Evolutionary conservation across 257 asterid genomes (phyloP).

Genomic region (Leonotis leonurus): DNA sequence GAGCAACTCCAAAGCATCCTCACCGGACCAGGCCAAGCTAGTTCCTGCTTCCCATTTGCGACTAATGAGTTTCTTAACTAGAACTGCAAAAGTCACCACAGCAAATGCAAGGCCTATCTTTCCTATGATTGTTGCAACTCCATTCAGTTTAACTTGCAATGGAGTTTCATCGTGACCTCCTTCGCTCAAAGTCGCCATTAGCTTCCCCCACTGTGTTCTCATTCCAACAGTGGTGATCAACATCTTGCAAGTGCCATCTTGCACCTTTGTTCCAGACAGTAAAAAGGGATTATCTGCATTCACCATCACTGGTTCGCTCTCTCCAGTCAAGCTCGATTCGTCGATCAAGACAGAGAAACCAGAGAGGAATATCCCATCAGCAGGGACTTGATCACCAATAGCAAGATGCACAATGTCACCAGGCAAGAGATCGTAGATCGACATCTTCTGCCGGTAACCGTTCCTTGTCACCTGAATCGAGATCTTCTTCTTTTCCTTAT

Average conservation of each 20-base stretch:
- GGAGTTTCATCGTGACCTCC: slow-evolving; percentile 98
- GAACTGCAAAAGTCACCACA: slow-evolving; percentile 66
- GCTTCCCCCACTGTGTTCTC: slow-evolving; percentile 93
- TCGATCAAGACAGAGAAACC: slow-evolving; percentile 77
- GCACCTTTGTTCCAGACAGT: slow-evolving; percentile 85
- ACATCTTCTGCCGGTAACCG: slow-evolving; percentile 66
- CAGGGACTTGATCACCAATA: slow-evolving; percentile 89
- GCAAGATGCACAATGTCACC: slow-evolving; percentile 82
- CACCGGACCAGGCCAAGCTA: slow-evolving; percentile 53
- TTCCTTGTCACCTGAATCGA: slow-evolving; percentile 77
- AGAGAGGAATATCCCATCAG: slow-evolving; percentile 71
- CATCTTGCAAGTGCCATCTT: slow-evolving; percentile 92
- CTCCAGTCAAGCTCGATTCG: slow-evolving; percentile 85
- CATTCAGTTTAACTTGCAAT: slow-evolving; percentile 73
- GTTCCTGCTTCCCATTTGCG: slow-evolving; percentile 46
- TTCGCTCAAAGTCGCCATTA: slow-evolving; percentile 82
- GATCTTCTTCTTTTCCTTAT: slow-evolving; percentile 79
- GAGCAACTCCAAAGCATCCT: slow-evolving; percentile 62
- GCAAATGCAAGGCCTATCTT: slow-evolving; percentile 83
- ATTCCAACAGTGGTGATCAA: slow-evolving; percentile 80
- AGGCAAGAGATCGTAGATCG: slow-evolving; percentile 68
- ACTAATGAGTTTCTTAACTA: slow-evolving; percentile 56
- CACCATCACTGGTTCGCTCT: slow-evolving; percentile 75
- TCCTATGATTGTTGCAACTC: slow-evolving; percentile 88
- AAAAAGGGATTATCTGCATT: slow-evolving; percentile 56